Evolutionary conservation across 202 grass and related monocot species (phyloP), one percentile per base, ranked within the genome.

Genomic region (Schoenoplectus tabernaemontani): DNA sequence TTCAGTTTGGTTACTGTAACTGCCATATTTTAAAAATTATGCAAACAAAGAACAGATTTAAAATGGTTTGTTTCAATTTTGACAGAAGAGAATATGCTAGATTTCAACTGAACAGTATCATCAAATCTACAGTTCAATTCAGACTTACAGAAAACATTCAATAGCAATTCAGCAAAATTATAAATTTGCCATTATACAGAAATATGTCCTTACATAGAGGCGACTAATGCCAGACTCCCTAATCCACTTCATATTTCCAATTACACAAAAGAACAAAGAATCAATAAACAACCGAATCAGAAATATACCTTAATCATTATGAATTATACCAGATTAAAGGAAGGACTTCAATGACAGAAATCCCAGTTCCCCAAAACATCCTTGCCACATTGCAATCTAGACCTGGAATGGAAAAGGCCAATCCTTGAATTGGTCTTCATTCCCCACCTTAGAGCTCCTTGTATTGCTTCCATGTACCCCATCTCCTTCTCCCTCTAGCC

Each of bases 361-460:
- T 54, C 20, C 24, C 36, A 11, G 15, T 13, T 67, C 30, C 15
- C 6, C 36, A n/a, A 32, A 13, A 41, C 17, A 74, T 75, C 20
- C 67, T 62, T 12, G 15, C 4, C 50, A n/a, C n/a, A 86, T 12
- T 6, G 41, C 19, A 38, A 41, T 3, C 84, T 88, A 91, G 47
- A 93, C 85, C 42, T 98, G 78, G 84, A 92, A 97, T 1, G 89
- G 82, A 80, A 87, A 87, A 4, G 92, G 86, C 91, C 95, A 97
- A 82, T 90, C 87, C 86, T 92, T 94, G 78, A 83, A 57, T n/a
- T n/a, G n/a, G 7, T 85, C 93, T 12, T 90, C 87, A 1, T 60
- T 81, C 0, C 42, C 85, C 20, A 84, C 82, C 59, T 81, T 87
- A 23, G 64, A 43, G 54, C 82, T 87, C 34, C 67, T 80, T 54